Base-by-base conservation (phyloP, 805 yeast genomes). In the Saccharomycopsis fibuligera region DNA sequence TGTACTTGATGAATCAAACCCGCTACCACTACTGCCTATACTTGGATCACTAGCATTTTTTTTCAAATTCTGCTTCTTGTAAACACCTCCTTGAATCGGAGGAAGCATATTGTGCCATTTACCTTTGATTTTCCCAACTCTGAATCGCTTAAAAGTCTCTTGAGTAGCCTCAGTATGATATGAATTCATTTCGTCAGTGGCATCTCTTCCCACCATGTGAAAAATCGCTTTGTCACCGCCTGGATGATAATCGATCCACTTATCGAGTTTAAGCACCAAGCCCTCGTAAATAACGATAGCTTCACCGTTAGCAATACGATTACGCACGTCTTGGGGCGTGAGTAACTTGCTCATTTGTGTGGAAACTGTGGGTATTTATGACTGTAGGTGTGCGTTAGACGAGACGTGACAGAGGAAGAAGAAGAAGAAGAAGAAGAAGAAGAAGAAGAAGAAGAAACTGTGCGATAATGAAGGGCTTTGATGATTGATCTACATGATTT, bases 171-270 rank as follows among this genome's bases (percentile, higher is more conserved):
- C 77, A 39, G 76, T 62, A 61, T 88, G 96, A 58, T 86, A 88
- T 6, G 90, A 89, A 46, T 80, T 75, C 86, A 88, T 87, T 62
- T 89, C 96, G 61, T 87, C 95, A 0, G 93, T 82, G 19, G 96
- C 95, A 64, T 88, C 96, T 49, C 91, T 68, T 1, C 96, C 96
- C 3, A 88, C 76, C 83, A 88, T 73, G 64, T 89, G 96, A 57
- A 70, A 70, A 5, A 89, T 81, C 1, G 95, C 90, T 59, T 79
- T 84, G 51, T 83, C 90, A 4, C 96, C 96, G 14, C 96, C 96
- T 0, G 96, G 96, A 63, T 88, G 96, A 44, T 58, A 69, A 23
- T 69, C 69, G 31, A 88, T 63, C 96, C 96, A 88, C 6, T 65
- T 54, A 47, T 87, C 81, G 50, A 89, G 68, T 55, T 79, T 75